phyloP scores from a whole-genome alignment of 441 rosid genomes.

The Dalechampia spathulata region DNA sequence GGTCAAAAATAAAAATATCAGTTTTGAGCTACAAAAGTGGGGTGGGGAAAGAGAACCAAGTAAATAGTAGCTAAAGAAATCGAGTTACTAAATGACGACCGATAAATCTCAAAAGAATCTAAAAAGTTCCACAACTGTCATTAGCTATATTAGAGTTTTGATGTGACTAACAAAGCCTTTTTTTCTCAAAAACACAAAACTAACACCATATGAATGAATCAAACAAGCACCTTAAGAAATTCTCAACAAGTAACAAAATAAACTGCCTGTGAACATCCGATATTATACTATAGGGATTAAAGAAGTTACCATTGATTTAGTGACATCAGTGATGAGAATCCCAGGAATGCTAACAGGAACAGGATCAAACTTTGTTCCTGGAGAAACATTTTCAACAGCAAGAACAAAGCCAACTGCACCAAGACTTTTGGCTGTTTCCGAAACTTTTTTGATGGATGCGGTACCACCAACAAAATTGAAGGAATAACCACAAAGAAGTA shows the following conservation, averaged over 20 bases:
- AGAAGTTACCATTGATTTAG: slow-evolving; percentile 68
- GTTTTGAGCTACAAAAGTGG: too few species aligned
- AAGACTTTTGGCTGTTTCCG: slow-evolving; percentile 87
- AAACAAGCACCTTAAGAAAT: too few species aligned
- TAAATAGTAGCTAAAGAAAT: too few species aligned
- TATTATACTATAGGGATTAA: not conserved
- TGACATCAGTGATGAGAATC: slow-evolving; percentile 71
- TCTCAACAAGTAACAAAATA: too few species aligned
- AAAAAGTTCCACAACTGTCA: too few species aligned
- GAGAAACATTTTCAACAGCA: slow-evolving; percentile 90
- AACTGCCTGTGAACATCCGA: not conserved
- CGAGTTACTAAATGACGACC: too few species aligned
- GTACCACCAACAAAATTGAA: slow-evolving; percentile 92
- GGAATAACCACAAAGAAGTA: slow-evolving; percentile 96
- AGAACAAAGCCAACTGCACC: slow-evolving; percentile 97
- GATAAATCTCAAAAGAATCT: too few species aligned
- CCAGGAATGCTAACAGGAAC: slow-evolving; percentile 90
- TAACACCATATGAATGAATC: too few species aligned
- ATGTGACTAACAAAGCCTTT: too few species aligned
- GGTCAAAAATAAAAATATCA: too few species aligned
- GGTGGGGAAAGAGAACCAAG: not conserved
- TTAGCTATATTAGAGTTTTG: too few species aligned
- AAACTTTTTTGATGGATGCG: slow-evolving; percentile 88
- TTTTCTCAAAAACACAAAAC: too few species aligned
- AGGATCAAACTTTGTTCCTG: slow-evolving; percentile 95